Percentiles rank a stretch among this genome's conserved stretches.
Evolutionary conservation across 2,329 filamentous ascomycete species (phyloP).

Genomic region (Xylariomycetidae sp.): DNA sequence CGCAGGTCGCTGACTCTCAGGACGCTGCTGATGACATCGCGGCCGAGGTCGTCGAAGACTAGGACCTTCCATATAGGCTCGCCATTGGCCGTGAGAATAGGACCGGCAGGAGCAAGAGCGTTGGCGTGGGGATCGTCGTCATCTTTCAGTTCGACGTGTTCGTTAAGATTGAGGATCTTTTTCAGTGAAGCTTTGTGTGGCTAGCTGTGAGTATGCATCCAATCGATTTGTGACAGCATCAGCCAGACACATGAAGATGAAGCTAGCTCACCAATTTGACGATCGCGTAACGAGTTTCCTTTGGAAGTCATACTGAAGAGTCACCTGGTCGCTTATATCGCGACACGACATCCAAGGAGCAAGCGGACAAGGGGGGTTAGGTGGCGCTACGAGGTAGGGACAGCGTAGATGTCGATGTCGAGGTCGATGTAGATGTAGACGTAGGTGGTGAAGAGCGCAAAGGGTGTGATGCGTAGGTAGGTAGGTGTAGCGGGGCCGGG

Average conservation of each 20-base stretch:
- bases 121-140: constrained; percentile 60
- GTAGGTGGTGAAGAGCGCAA: too few relatives aligned
- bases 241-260: not conserved
- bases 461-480: too few relatives aligned
- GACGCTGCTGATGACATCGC: constrained; percentile 96
- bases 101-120: constrained; percentile 65
- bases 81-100: constrained; percentile 79
- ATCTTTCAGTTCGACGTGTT: constrained; percentile 56
- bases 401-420: too few relatives aligned
- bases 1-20: constrained; percentile 89
- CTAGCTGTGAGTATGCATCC: too few relatives aligned
- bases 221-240: too few relatives aligned
- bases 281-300: constrained; percentile 25
- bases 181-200: constrained; percentile 68
- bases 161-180: constrained; percentile 93
- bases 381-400: too few relatives aligned
- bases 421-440: too few relatives aligned
- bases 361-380: too few relatives aligned
- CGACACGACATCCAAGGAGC: too few relatives aligned
- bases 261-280: constrained; percentile 24
- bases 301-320: constrained; percentile 20
- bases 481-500: too few relatives aligned
- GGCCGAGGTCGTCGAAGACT: constrained; percentile 85
- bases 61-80: constrained; percentile 97
- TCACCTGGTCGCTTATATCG: too few relatives aligned